Conservation (phyloP, 2,329 filamentous ascomycete genomes). For the Fusarium penzigii region DNA sequence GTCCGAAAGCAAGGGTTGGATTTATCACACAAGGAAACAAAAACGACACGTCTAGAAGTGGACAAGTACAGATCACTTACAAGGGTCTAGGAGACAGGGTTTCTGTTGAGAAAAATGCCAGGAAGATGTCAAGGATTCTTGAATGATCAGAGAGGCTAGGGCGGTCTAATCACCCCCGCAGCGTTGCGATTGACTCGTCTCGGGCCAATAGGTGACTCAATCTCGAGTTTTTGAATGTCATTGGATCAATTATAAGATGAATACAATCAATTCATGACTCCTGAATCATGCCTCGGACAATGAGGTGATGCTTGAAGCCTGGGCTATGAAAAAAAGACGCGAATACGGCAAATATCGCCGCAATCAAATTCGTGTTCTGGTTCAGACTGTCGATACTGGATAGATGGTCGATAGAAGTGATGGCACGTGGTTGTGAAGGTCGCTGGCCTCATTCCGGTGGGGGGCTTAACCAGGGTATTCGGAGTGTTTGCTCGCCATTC, state of each 20-base stretch:
- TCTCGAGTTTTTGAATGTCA: constrained; percentile 17
- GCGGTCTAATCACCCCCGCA: constrained; percentile 25
- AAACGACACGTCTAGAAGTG: too few relatives aligned
- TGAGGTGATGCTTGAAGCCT: constrained; percentile 1
- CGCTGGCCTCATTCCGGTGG: too few relatives aligned
- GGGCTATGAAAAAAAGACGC: too few relatives aligned
- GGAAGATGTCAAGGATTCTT: constrained; percentile 11
- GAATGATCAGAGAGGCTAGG: constrained; percentile 6
- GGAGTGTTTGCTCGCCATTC: too few relatives aligned
- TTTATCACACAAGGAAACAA: constrained; percentile 14
- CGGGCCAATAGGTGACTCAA: constrained; percentile 28
- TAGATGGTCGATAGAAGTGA: too few relatives aligned
- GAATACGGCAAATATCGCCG: too few relatives aligned
- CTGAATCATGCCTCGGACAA: constrained; percentile 3
- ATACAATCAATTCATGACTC: constrained; percentile 5
- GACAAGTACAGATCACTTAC: constrained; percentile 8
- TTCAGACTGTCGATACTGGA: too few relatives aligned
- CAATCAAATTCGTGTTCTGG: too few relatives aligned
- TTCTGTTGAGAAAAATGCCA: constrained; percentile 7
- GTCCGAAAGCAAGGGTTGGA: constrained; percentile 12
- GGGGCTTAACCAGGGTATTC: too few relatives aligned
- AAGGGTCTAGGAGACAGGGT: constrained; percentile 7
- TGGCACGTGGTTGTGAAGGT: too few relatives aligned
- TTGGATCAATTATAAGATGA: constrained; percentile 31
- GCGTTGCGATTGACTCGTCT: constrained; percentile 30